Base-by-base conservation (phyloP, 208 protist genomes). In the Trypanosoma melophagium region DNA sequence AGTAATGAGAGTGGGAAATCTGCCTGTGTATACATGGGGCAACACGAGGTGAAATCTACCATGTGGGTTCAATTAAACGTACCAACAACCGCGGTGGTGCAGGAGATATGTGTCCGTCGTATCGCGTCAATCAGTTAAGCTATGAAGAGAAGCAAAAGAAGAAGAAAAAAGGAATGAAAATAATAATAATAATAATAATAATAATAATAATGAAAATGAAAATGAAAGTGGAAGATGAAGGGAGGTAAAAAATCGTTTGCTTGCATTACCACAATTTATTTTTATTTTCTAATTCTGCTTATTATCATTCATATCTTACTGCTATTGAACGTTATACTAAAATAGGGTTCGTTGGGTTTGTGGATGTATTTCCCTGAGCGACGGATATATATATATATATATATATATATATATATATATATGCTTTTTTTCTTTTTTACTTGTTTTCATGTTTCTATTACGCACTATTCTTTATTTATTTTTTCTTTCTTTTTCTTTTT, bases 1-100 rank as follows among this genome's bases (percentile, higher is more conserved):
- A 40, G 21, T 4, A 28, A 22, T n/a, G 16, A 2, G n/a, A 7
- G 44, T 31, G 19, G 21, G 42, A 64, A 24, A 2, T 21, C 60
- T 13, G 22, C 63, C 7, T 54, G 40, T 60, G 63, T 80, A 68
- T 83, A 82, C 45, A 61, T 81, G 31, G 81, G 81, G 7, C 66
- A 71, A 25, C 79, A 87, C 57, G 50, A 51, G 17, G 50, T 79
- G 1, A 60, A 61, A 41, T n/a, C 70, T 13, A 68, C 49, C 3
- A 40, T 70, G 9, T 50, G 22, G 16, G 21, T 70, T 0, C 62
- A 22, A 17, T 45, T 87, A 9, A 58, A 71, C 25, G 50, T 67
- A n/a, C 53, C 67, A 35, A 24, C 60, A 8, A 49, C 24, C n/a
- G 47, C 57, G 19, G 21, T 28, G 51, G 68, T 80, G 10, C 16